Percentiles rank a stretch among this genome's conserved stretches.
These are phyloP conservation scores for Entamoeba dispar DNA, from an alignment of 208 protist genomes.

Conservation along the genomic window DNA sequence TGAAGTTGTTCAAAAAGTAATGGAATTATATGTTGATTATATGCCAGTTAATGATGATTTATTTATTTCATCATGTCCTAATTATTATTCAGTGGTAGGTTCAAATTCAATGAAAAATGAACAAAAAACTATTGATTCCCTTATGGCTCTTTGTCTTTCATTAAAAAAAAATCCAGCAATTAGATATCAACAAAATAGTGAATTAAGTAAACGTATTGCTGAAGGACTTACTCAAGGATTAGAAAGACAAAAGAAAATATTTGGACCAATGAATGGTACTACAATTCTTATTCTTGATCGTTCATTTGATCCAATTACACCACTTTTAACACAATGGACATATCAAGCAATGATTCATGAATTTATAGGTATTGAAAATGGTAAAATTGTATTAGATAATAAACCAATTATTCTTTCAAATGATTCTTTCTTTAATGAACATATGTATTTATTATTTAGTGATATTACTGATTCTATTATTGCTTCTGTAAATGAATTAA, in stretches of 20 bases:
- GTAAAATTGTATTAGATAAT: neutral
- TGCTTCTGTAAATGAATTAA: neutral
- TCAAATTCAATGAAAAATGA: neutral
- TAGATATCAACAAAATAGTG: neutral
- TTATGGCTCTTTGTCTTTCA: neutral
- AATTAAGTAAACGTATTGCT: neutral
- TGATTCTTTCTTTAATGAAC: neutral
- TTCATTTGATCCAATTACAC: conserved; percentile 4
- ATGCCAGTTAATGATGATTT: neutral
- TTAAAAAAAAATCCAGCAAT: neutral
- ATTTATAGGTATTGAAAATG: conserved; percentile 3
- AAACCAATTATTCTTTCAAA: neutral
- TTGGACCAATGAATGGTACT: neutral
- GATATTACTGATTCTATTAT: neutral
- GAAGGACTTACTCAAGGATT: neutral
- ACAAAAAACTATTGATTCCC: neutral
- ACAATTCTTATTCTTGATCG: neutral
- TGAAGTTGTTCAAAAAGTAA: neutral
- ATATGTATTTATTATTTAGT: neutral
- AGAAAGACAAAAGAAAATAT: neutral
- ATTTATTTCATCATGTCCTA: neutral
- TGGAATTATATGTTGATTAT: neutral
- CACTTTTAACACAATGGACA: conserved; percentile 1
- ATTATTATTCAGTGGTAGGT: neutral
- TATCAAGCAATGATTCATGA: conserved; percentile 7